phyloP scores from a whole-genome alignment of 164 flowering plant genomes.

The Piper betle region DNA sequence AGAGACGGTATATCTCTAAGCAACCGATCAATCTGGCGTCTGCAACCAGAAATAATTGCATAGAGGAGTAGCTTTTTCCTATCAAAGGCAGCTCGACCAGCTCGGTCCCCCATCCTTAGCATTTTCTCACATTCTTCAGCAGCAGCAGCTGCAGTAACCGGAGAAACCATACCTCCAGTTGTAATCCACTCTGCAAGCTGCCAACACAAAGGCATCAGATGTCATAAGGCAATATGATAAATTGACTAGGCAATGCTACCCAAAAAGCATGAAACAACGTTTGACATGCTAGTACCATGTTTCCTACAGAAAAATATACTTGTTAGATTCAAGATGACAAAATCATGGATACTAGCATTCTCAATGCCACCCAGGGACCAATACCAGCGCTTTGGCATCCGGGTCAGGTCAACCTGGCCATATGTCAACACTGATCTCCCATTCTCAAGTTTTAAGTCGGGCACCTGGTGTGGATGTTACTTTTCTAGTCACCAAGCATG shows the following conservation, averaged over 20 bases:
- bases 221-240: neutral
- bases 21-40: slow-evolving; percentile 73
- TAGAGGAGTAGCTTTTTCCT: slow-evolving; percentile 80
- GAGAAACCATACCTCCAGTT: slow-evolving; percentile 76
- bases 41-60: slow-evolving; percentile 89
- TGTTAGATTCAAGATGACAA: too few species aligned
- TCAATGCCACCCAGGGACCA: slow-evolving; percentile 69
- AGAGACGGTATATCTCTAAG: slow-evolving; percentile 74
- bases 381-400: slow-evolving; percentile 25
- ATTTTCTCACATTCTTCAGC: slow-evolving; percentile 93
- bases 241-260: too few species aligned
- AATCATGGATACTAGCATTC: too few species aligned
- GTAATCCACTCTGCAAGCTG: slow-evolving; percentile 91
- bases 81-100: slow-evolving; percentile 76
- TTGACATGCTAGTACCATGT: too few species aligned
- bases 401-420: slow-evolving; percentile 36
- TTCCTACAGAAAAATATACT: too few species aligned
- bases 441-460: slow-evolving; percentile 38
- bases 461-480: slow-evolving; percentile 39
- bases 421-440: slow-evolving; percentile 34
- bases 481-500: slow-evolving; percentile 37
- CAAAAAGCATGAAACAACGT: too few species aligned
- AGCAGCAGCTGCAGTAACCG: slow-evolving; percentile 73
- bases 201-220: slow-evolving; percentile 3
- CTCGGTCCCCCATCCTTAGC: slow-evolving; percentile 83